These are phyloP conservation scores for Botrytis hyacinthi DNA, from an alignment of 2,329 filamentous ascomycete genomes.

Conservation along the genomic window DNA sequence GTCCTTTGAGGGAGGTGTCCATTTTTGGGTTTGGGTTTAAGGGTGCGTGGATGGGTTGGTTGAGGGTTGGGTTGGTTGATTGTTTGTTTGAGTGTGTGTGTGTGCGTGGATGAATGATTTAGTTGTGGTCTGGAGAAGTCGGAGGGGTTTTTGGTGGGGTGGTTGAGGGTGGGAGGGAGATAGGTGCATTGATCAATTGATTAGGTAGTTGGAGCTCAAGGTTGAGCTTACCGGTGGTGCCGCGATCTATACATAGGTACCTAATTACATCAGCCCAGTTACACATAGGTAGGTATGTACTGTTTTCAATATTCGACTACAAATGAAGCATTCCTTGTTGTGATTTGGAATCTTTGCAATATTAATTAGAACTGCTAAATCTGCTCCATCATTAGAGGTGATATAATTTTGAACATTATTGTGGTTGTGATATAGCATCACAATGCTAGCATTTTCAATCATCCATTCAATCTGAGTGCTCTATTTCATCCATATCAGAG, in stretches of 20 bases:
- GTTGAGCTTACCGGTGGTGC: not conserved
- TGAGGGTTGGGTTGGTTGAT: not conserved
- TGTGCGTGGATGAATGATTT: not conserved
- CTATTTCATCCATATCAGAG: too few species aligned
- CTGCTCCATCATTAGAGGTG: not conserved
- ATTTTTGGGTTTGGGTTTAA: slow-evolving; percentile 23
- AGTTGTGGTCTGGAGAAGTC: slow-evolving; percentile 21
- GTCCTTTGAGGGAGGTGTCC: slow-evolving; percentile 51
- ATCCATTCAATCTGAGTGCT: not conserved
- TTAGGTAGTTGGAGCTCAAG: not conserved
- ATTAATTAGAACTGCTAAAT: not conserved
- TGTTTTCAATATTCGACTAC: not conserved
- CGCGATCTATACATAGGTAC: not conserved
- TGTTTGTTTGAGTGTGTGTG: not conserved
- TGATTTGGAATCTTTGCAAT: not conserved
- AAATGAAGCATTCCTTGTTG: not conserved
- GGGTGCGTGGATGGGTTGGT: not conserved
- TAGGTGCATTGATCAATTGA: not conserved
- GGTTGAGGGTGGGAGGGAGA: not conserved
- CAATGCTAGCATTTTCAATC: too few species aligned
- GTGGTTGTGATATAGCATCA: too few species aligned
- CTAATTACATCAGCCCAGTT: too few species aligned
- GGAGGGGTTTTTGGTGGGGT: slow-evolving; percentile 12
- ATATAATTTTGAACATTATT: too few species aligned
- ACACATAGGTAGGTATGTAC: not conserved